Conservation (phyloP, 2,329 filamentous ascomycete species). For the Penicillium sp. region DNA sequence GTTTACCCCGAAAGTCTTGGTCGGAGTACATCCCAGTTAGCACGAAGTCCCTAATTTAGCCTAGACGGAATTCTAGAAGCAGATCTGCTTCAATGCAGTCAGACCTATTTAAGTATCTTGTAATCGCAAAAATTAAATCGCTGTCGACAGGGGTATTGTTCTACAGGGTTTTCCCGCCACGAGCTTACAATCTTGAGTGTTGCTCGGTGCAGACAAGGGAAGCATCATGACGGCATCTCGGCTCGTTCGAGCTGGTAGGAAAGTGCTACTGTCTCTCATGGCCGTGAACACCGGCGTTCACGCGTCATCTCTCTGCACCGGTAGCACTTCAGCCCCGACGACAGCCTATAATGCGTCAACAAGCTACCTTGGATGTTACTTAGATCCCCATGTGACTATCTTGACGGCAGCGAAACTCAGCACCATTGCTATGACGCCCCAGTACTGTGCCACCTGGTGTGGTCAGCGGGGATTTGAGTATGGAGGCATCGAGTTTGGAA, state of each 20-base stretch:
- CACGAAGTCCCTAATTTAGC: neutral
- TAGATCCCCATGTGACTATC: slow-evolving; percentile 7
- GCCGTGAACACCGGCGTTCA: neutral
- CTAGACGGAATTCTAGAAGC: neutral
- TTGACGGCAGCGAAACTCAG: slow-evolving; percentile 8
- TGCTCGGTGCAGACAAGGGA: neutral
- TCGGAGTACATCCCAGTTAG: neutral
- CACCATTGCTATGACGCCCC: slow-evolving; percentile 10
- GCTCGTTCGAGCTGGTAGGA: neutral
- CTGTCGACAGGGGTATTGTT: neutral
- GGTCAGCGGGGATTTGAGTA: slow-evolving; percentile 6
- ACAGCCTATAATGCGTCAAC: neutral
- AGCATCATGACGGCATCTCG: neutral
- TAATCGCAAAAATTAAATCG: neutral
- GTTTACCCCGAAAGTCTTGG: neutral
- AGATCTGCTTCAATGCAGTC: neutral
- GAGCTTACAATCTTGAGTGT: too few relatives aligned
- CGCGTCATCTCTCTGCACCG: neutral
- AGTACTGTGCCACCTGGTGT: slow-evolving; percentile 11
- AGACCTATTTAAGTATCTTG: neutral
- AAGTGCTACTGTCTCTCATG: neutral
- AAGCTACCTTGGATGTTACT: slow-evolving; percentile 9
- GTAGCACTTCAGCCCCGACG: neutral
- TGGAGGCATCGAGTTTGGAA: slow-evolving; percentile 9
- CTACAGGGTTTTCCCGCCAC: neutral